A percentile compares a stretch with the other conserved stretches of the same genome.
phyloP scores from a whole-genome alignment of 345 rosid species.

The Lepidium aucheri region DNA sequence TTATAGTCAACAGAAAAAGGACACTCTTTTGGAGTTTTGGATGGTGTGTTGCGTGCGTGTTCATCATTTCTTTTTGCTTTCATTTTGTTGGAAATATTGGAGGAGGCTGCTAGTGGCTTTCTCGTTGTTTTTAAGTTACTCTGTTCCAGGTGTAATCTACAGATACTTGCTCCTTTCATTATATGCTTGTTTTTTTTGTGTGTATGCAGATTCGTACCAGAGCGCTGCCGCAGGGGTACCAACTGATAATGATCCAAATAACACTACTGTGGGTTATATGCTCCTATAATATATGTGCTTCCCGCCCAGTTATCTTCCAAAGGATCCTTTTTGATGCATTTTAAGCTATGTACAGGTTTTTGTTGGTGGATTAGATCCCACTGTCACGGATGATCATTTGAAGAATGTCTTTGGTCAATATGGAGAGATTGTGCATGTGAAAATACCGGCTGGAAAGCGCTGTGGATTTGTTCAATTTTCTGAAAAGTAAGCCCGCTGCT shows the following conservation, averaged over 20 bases:
- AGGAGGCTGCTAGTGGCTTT: background rate
- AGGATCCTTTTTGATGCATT: background rate
- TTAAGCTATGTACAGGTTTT: conserved; percentile 47
- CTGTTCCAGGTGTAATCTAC: background rate
- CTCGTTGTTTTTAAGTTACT: background rate
- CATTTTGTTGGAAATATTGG: background rate
- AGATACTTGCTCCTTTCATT: background rate
- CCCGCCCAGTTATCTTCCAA: background rate
- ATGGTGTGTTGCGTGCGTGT: background rate
- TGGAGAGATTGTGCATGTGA: conserved; percentile 79
- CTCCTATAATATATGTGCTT: conserved; percentile 10
- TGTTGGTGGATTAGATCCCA: conserved; percentile 80
- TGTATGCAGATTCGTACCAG: conserved; percentile 75
- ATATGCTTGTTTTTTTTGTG: background rate
- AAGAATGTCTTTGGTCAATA: conserved; percentile 65
- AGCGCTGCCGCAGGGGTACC: conserved; percentile 42
- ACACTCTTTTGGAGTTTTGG: background rate
- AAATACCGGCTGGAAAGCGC: conserved; percentile 72
- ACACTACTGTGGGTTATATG: conserved; percentile 67
- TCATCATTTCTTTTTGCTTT: background rate
- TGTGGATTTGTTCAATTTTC: conserved; percentile 91
- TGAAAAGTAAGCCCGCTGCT: conserved; percentile 44
- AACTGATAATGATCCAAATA: conserved; percentile 71
- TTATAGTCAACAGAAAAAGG: background rate
- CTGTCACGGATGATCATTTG: conserved; percentile 63